Evolutionary conservation across 2,329 filamentous ascomycete species (phyloP).

Genomic region (Eutypa lata): DNA sequence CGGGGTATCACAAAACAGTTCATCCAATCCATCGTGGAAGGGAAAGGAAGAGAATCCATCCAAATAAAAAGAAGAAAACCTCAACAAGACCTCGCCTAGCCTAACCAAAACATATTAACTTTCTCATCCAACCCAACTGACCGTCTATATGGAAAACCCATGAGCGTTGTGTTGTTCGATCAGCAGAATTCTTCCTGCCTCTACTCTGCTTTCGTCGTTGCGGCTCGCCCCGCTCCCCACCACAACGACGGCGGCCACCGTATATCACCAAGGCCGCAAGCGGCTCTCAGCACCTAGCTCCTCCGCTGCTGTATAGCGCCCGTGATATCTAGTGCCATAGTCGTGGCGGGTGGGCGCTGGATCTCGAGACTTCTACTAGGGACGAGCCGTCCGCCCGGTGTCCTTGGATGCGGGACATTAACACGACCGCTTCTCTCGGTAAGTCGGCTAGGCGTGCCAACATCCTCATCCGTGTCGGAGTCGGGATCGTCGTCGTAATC

Average conservation of each 20-base stretch:
- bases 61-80: not conserved
- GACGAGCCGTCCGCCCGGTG: slow-evolving; percentile 49
- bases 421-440: slow-evolving; percentile 52
- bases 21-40: not conserved
- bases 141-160: no score
- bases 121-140: not conserved
- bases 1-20: not conserved
- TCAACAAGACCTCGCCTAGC: not conserved
- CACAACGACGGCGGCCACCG: not conserved
- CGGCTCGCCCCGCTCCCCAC: not conserved
- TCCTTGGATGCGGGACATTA: slow-evolving; percentile 55
- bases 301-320: slow-evolving; percentile 24
- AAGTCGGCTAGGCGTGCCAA: slow-evolving; percentile 36
- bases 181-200: no score
- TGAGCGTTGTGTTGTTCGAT: no score
- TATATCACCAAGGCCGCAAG: no score
- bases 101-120: not conserved
- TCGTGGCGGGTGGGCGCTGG: slow-evolving; percentile 35
- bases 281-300: slow-evolving; percentile 18
- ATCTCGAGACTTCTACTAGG: slow-evolving; percentile 58
- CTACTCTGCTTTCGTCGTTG: no score
- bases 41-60: not conserved
- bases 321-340: slow-evolving; percentile 22
- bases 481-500: slow-evolving; percentile 62
- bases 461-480: slow-evolving; percentile 26